Base-by-base conservation (phyloP, 2,329 filamentous ascomycete species). In the Nakataea oryzae region DNA sequence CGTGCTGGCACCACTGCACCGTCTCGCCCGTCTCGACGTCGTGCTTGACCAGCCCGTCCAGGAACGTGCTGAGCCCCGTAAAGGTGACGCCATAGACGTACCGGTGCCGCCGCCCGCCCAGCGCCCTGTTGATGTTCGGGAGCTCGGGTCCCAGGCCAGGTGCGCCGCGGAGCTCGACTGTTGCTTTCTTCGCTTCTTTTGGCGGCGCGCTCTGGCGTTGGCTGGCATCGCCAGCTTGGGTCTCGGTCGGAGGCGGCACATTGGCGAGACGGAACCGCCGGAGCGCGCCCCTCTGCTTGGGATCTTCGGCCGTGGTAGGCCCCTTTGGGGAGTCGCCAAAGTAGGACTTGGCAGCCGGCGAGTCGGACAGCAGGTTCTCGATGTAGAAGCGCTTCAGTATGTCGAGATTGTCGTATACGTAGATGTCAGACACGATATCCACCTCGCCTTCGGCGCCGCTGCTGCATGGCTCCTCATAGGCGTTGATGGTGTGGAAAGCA, bases 401-500 rank as follows among this genome's bases (percentile, higher is more conserved):
- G 62, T 82, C 78, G 1, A 77, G 70, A 61, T 78, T 81, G 2
- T 78, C 73, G 66, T 79, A 81, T 13, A 74, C 70, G 26, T 76
- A 70, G 1, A 85, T 67, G 62, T 86, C 83, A 26, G 78, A 75
- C 41, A 85, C 70, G 60, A 86, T 79, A 64, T 85, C 69, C 14
- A 56, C 54, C 12, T 47, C 26, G 1, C 24, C 32, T 12, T 21
- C 54, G 32, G 47, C 50, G 5, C 27, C 54, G 14, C n/a, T 28
- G 50, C 70, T 67, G 1, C 66, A 64, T 3, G 71, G 68, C 60
- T 82, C 76, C 66, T 85, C 80, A 73, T 78, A 85, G 0, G 82
- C 80, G 63, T 86, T 86, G 70, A 84, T 73, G 2, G 77, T 79
- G 70, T 86, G 84, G 68, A 86, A 86, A 65, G 74, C 77, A 72